Percentiles rank a stretch among this genome's conserved stretches.
phyloP scores from a whole-genome alignment of 495 filamentous ascomycete species.

The Aspergillus sclerotiicarbonarius region DNA sequence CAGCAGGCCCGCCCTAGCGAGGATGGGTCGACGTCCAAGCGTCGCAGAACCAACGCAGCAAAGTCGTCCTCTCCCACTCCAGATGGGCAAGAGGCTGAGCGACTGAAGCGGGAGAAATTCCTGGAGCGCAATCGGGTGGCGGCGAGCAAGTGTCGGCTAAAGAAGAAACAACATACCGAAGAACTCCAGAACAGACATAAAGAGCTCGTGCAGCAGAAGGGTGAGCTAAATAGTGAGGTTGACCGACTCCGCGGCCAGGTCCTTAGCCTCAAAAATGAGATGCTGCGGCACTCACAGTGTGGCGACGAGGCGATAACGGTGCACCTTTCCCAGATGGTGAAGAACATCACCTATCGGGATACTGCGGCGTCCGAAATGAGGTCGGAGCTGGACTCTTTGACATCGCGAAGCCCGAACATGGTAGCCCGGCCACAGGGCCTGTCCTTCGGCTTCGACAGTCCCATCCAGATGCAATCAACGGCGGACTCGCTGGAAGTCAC shows the following conservation, averaged over 20 bases:
- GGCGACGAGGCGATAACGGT: constrained; percentile 51
- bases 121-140: constrained; percentile 81
- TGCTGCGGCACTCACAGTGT: constrained; percentile 60
- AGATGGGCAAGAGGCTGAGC: no score
- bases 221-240: constrained; percentile 66
- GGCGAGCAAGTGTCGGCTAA: constrained; percentile 82
- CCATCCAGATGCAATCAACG: constrained; percentile 25
- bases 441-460: constrained; percentile 41
- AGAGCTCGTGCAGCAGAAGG: constrained; percentile 54
- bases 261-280: constrained; percentile 52
- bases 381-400: background rate
- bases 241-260: constrained; percentile 38
- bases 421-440: background rate
- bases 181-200: constrained; percentile 49
- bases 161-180: constrained; percentile 74
- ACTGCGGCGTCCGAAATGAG: background rate
- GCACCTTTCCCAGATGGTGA: constrained; percentile 48
- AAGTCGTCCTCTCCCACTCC: background rate
- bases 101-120: constrained; percentile 49
- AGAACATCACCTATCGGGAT: constrained; percentile 35
- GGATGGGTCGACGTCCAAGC: background rate
- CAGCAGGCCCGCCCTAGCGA: background rate
- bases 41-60: background rate
- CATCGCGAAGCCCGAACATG: background rate
- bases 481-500: constrained; percentile 1